Base-by-base conservation (phyloP, 2,329 filamentous ascomycete species). In the Beauveria pseudobassiana region DNA sequence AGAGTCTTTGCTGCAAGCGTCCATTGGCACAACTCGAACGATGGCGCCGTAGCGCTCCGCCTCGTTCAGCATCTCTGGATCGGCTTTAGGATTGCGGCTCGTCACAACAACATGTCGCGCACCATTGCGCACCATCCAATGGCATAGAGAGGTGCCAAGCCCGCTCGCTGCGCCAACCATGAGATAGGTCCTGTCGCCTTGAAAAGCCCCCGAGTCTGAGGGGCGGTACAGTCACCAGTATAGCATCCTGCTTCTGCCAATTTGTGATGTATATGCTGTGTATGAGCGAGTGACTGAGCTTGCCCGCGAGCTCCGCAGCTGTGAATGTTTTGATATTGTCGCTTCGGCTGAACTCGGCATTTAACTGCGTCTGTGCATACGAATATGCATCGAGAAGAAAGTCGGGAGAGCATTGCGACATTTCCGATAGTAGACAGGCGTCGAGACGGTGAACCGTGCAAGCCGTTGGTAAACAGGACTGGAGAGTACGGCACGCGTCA, bases 51-150 rank as follows among this genome's bases (percentile, higher is more conserved):
- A 18, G 6, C 12, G 50, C 18, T 22, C 3, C 59, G 53, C 5
- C 43, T 54, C 63, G 6, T 6, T 24, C 9, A 53, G n/a, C 30
- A 53, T 40, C 6, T 5, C 7, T 3, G 30, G 20, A 22, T 53
- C 51, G 34, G 12, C 51, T 0, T 71, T 67, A 1, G 74, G 71
- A 34, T 69, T 71, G 9, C 77, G 71, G 59, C 74, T 76, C 3
- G 72, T 71, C 1, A 80, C 53, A 14, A 69, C 72, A 2, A 77
- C 30, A 56, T 73, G 56, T 43, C 68, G 67, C 3, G 74, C 75
- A 1, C 76, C 76, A n/a, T 68, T 64, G 0, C 63, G 55, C 7
- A 71, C 63, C 74, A 76, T 77, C 71, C 70, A 77, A 16, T 70
- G 63, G 55, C 67, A 72, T 1, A 77, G 64, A 0, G 75, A 76